Evolutionary conservation across 148 eudicot genomes (phyloP).

Genomic region (Linanthus parryae): DNA sequence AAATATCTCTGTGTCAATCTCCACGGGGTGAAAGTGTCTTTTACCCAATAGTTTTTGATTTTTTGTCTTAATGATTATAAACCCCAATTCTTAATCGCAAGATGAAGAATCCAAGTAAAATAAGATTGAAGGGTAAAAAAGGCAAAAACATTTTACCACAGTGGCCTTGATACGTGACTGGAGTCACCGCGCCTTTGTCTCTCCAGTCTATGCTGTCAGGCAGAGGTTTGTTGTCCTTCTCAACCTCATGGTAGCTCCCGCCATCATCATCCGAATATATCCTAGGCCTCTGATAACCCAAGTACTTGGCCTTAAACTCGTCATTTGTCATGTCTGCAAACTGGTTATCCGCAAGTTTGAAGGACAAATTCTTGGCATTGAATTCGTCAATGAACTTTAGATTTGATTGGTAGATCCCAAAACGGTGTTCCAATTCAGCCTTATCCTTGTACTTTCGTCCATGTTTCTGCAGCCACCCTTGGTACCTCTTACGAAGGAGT

Average conservation of each 20-base stretch:
- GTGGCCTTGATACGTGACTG: conserved; percentile 55
- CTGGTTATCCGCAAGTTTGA: conserved; percentile 43
- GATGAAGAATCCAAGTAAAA: too few species aligned
- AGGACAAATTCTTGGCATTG: conserved; percentile 29
- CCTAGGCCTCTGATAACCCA: too few species aligned
- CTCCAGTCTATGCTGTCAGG: conserved; percentile 59
- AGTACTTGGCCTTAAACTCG: conserved; percentile 37
- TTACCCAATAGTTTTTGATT: too few species aligned
- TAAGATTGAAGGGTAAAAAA: too few species aligned
- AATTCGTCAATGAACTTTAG: conserved; percentile 19
- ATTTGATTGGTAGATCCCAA: conserved; percentile 22
- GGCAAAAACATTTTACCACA: conserved; percentile 39
- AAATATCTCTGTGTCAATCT: too few species aligned
- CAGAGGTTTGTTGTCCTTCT: too few species aligned
- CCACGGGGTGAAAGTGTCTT: too few species aligned
- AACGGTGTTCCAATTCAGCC: conserved; percentile 18
- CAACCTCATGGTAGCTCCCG: too few species aligned
- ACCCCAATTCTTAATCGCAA: too few species aligned
- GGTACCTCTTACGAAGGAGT: conserved; percentile 15
- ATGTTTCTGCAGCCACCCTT: conserved; percentile 17
- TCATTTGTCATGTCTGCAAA: conserved; percentile 58
- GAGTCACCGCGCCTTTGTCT: conserved; percentile 61
- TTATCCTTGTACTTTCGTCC: conserved; percentile 8
- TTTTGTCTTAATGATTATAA: too few species aligned
- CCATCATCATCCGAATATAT: too few species aligned